Evolutionary conservation across 129 eudicot genomes (phyloP), one percentile per base, ranked within the genome.

Genomic region (Dittrichia graveolens): DNA sequence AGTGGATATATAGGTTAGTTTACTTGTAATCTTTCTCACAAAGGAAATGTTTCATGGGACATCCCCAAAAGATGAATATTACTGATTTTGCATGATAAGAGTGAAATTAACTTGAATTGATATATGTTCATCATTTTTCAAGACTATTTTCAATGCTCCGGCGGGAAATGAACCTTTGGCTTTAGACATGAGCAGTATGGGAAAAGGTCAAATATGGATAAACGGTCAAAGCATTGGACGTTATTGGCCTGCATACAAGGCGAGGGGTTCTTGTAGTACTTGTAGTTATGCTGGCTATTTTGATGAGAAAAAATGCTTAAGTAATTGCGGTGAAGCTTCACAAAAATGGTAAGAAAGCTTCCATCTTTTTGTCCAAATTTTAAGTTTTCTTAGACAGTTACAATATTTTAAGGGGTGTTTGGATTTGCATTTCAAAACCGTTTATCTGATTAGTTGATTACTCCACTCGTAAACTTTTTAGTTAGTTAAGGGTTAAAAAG

Each of bases 201-300:
- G 97, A 57, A 95, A 95, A 82, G 99, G 99, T 74, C 99, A 95
- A 80, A 79, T 88, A 45, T 95, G 99, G 99, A 83, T 95, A 71
- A 95, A 95, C 13, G 99, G 99, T 39, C 88, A 85, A 78, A 88
- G 95, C 84, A 79, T 95, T 72, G 99, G 99, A 68, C 94, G 99
- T 54, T 81, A 95, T 74, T 90, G 96, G 97, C 96, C 96, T 75
- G 96, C 85, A 37, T 88, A 91, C 81, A 95, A 84, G 81, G 96
- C 99, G 9, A 65, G 83, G 1, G 97, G 99, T 57, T 74, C 83
- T 65, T 95, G 99, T 71, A 76, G 81, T 24, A 81, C 84, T 8
- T 95, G 99, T 68, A 86, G 78, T 57, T 95, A 95, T 71, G 92
- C 91, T 3, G 99, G 99, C 59, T 90, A 85, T 80, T 95, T 83